phyloP scores from a whole-genome alignment of 306 rosid species.

The Ochetophila trinervis region DNA sequence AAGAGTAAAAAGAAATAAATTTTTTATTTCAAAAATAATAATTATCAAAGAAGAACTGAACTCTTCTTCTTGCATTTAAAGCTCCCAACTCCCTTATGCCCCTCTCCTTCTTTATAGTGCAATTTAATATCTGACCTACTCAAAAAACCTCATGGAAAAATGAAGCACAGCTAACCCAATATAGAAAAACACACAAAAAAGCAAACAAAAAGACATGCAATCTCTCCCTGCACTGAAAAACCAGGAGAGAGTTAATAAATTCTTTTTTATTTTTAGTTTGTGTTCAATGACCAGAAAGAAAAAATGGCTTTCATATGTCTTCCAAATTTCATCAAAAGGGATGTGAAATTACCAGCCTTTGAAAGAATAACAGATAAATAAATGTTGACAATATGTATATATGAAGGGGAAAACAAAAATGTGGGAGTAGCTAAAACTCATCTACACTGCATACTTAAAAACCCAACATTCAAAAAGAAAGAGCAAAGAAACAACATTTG shows the following conservation, averaged over 20 bases:
- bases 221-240: not conserved
- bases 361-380: not conserved
- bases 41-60: not conserved
- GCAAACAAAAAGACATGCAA: not conserved
- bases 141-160: not conserved
- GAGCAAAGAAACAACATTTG: not conserved
- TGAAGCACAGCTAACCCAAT: not conserved
- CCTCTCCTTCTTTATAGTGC: not conserved
- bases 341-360: not conserved
- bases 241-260: not conserved
- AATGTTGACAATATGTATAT: not conserved
- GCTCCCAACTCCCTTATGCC: slow-evolving; percentile 1
- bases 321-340: not conserved
- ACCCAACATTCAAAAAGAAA: not conserved
- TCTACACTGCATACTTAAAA: not conserved
- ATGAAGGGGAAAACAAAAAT: too few species aligned
- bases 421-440: not conserved
- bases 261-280: too few species aligned
- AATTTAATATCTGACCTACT: slow-evolving; percentile 15
- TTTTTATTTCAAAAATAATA: too few species aligned
- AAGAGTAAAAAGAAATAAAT: too few species aligned
- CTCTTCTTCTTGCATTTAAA: slow-evolving; percentile 5
- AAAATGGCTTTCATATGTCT: not conserved
- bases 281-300: not conserved
- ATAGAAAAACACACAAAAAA: not conserved